Conservation (phyloP, 345 rosid genomes). For the Brassica juncea region DNA sequence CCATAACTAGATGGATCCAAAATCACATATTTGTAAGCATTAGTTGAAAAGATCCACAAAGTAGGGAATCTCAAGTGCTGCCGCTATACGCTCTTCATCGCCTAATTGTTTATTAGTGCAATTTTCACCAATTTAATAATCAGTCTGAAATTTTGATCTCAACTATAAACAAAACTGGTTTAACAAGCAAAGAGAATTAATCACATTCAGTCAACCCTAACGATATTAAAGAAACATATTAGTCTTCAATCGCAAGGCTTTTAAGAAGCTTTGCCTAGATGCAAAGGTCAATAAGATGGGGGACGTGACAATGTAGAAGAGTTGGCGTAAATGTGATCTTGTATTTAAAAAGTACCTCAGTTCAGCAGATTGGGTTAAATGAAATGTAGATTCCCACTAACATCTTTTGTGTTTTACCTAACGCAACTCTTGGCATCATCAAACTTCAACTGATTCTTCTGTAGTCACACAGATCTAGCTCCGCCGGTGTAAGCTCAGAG, state of each 20-base stretch:
- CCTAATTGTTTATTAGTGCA: conserved; percentile 91
- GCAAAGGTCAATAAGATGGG: conserved; percentile 80
- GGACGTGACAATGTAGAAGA: conserved; percentile 82
- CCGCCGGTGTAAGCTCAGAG: conserved; percentile 65
- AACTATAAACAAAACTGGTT: neutral
- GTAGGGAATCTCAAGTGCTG: conserved; percentile 89
- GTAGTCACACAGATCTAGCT: conserved; percentile 74
- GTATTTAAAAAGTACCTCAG: no score
- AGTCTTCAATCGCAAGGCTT: no score
- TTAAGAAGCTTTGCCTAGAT: conserved; percentile 71
- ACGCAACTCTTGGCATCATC: conserved; percentile 59
- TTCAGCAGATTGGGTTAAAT: neutral
- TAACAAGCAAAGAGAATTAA: no score
- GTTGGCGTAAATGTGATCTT: no score
- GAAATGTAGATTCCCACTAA: neutral
- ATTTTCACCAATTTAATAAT: neutral
- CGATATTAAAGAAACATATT: no score
- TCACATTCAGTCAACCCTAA: no score
- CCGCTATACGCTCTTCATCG: conserved; percentile 89
- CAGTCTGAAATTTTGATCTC: neutral
- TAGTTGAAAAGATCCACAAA: conserved; percentile 71
- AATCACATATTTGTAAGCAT: neutral
- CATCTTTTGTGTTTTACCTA: conserved; percentile 39
- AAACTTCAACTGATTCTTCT: conserved; percentile 76
- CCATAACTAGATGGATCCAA: neutral